Evolutionary conservation across 1,284 basidiomycete species (phyloP), one percentile per base, ranked within the genome.

Genomic region (Ceratobasidium sp.): DNA sequence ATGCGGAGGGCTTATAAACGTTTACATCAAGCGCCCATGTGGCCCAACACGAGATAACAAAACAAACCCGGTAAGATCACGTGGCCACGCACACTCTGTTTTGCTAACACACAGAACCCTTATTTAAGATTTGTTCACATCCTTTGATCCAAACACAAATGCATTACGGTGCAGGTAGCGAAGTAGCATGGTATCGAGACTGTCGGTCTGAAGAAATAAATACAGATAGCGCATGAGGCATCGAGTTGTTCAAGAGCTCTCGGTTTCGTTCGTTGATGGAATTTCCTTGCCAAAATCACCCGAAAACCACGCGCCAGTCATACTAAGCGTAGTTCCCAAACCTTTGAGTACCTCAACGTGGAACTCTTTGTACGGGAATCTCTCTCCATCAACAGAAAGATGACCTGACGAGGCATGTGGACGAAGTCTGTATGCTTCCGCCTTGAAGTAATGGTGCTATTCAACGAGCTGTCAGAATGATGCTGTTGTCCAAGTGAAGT

Each of bases 311-410:
- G 50, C 53, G 1, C 92, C 91, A 70, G 87, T 80, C 47, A 88
- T 85, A 75, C 89, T 91, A 20, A 94, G 78, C 15, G 93, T 77
- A 0, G 86, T 89, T 17, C 86, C 93, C 17, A 92, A 78, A 4
- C 86, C 84, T 27, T 84, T 83, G 73, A 93, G 86, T 4, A 93
- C 87, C 77, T 97, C 92, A 4, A 97, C 90, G 74, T 94, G 87
- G 77, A 90, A 95, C 68, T 89, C 85, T 74, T 89, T 84, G 74
- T 92, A 93, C 0, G 90, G 89, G 75, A 88, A 91, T 15, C 80
- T 78, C 79, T 98, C 96, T 17, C 96, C 96, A 75, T 98, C 96
- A 69, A 94, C 82, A 7, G 86, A 81, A 62, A 93, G 78, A 72
- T 81, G 79, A 22, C 79, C 77, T 5, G 79, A 68, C 2, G 79